phyloP scores from a whole-genome alignment of 495 filamentous ascomycete species.

The Podospora anserina region DNA sequence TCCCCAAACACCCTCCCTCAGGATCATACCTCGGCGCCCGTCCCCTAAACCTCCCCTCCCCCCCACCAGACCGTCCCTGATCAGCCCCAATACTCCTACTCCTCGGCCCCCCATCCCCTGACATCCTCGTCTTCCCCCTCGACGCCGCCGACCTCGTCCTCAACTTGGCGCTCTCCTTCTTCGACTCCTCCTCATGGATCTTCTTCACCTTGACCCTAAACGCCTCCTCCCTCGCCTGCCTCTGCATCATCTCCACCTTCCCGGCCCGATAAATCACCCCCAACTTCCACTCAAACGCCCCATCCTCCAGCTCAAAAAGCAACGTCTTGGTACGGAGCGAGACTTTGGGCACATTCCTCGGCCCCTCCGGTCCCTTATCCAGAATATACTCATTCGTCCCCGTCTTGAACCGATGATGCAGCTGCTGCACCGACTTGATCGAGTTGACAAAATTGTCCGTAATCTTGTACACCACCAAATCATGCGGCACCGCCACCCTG shows the following conservation, averaged over 20 bases:
- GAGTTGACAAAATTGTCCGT: conserved; percentile 90
- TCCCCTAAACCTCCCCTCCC: conserved; percentile 26
- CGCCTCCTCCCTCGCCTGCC: conserved; percentile 84
- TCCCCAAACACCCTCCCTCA: conserved; percentile 61
- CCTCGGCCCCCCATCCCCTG: conserved; percentile 35
- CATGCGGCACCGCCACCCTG: conserved; percentile 86
- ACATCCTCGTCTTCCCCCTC: conserved; percentile 38
- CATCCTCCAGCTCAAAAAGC: conserved; percentile 90
- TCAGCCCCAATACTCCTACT: conserved; percentile 54
- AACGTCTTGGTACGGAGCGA: conserved; percentile 76
- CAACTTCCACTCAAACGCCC: conserved; percentile 95
- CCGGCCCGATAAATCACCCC: conserved; percentile 88
- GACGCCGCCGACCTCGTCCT: conserved; percentile 51
- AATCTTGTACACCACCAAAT: conserved; percentile 84
- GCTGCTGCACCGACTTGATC: conserved; percentile 79
- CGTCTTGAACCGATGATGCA: conserved; percentile 86
- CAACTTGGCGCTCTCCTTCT: conserved; percentile 45
- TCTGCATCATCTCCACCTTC: conserved; percentile 81
- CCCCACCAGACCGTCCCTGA: conserved; percentile 35
- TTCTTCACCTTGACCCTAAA: conserved; percentile 83
- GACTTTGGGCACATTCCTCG: conserved; percentile 80
- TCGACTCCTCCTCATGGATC: conserved; percentile 63
- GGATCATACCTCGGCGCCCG: conserved; percentile 64
- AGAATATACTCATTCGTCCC: conserved; percentile 83
- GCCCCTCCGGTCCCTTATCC: conserved; percentile 74